These are phyloP conservation scores for Globisporangium sylvaticum DNA, from an alignment of 352 stramenopile genomes.

Conservation along the genomic window DNA sequence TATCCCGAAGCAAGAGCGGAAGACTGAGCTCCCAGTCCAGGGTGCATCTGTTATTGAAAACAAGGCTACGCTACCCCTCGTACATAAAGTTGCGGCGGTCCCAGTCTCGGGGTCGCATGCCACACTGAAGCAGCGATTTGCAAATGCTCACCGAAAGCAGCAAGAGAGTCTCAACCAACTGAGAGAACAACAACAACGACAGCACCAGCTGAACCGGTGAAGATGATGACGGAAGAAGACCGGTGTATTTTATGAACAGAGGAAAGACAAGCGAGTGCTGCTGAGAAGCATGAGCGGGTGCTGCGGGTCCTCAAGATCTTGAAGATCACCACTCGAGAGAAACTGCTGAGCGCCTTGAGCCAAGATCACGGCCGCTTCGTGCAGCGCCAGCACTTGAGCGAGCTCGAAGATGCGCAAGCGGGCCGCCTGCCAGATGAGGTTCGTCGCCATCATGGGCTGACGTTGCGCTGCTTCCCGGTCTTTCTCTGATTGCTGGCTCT, in stretches of 20 bases:
- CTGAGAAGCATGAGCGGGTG: background rate
- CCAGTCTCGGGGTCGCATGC: slow-evolving; percentile 4
- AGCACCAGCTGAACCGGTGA: background rate
- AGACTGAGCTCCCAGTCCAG: background rate
- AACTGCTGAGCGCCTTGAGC: slow-evolving; percentile 4
- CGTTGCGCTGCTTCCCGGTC: too few species aligned
- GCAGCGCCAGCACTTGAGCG: slow-evolving; percentile 12
- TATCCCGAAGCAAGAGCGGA: background rate
- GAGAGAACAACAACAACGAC: slow-evolving; percentile 11
- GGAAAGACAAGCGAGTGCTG: background rate
- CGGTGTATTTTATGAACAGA: background rate
- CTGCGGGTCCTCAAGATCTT: background rate
- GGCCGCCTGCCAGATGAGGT: slow-evolving; percentile 40
- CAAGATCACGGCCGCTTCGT: slow-evolving; percentile 18
- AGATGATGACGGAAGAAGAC: too few species aligned
- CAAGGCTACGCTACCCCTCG: background rate
- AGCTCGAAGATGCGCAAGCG: slow-evolving; percentile 47
- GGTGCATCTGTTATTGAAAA: background rate
- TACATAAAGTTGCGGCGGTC: background rate
- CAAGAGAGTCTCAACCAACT: slow-evolving; percentile 9
- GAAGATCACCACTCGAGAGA: background rate
- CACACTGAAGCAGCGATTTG: slow-evolving; percentile 16
- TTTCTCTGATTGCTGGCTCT: background rate
- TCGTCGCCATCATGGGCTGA: background rate
- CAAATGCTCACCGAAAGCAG: slow-evolving; percentile 19